Evolutionary conservation across 192 early-diverging fungal species (phyloP), one percentile per base, ranked within the genome.

Genomic region (Backusella tuberculispora): DNA sequence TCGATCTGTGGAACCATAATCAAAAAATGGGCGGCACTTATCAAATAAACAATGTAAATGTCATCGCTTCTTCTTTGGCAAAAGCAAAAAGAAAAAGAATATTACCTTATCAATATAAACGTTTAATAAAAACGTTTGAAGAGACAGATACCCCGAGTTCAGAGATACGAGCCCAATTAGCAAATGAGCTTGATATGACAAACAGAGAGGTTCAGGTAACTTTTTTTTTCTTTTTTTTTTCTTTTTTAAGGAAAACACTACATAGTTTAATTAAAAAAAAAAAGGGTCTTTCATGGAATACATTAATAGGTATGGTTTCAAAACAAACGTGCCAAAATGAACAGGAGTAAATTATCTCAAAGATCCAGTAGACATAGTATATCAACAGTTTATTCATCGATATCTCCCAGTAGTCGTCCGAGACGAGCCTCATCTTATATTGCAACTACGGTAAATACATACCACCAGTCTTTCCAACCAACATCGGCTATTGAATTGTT

Each of bases 241-340:
- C 29, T 9, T 1, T 19, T 19, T 19, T 19, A 50, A 19, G 19
- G n/a, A 50, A 19, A 6, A 38, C n/a, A 37, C 15, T 29, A 34
- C n/a, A n/a, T n/a, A n/a, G n/a, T n/a, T n/a, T n/a, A n/a, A n/a
- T n/a, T n/a, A 12, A 10, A 42, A 26, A 26, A 29, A 7, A 70
- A 9, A 7, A 3, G 6, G 29, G 17, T n/a, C 43, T 71, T 67
- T 76, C 3, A 12, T 15, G 15, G 42, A 38, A 38, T 63, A 73
- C 60, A 41, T 74, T 65, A 76, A 68, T 47, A 68, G 86, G 92
- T 93, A 68, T 94, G 93, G 93, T 94, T 94, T 81, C 93, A 94
- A 83, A 94, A 94, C 78, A 88, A 92, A 73, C 84, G 93, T 42
- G 93, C 93, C 41, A 94, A 94, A 73, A 89, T 86, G 66, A 94